Evolutionary conservation across 2,329 filamentous ascomycete species (phyloP), one percentile per base, ranked within the genome.

Genomic region (Alternaria incomplexa): DNA sequence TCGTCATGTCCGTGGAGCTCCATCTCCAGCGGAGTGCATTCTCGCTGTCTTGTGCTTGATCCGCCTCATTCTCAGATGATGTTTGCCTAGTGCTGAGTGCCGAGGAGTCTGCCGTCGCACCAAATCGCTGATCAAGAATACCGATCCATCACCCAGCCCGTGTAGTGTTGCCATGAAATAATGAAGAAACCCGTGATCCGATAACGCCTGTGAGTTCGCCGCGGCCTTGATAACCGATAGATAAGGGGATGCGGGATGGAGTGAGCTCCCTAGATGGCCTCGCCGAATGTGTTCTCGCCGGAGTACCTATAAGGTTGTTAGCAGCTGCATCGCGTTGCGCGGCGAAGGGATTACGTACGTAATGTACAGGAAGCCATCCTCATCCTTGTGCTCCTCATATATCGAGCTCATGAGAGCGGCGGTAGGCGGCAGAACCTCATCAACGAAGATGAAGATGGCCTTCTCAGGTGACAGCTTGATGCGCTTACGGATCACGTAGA

Each of bases 391-490:
- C 83, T 98, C 95, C 83, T 99, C 96, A 82, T 99, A 99, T 84
- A 99, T 98, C 82, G 92, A 96, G 86, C 93, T 97, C 96, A 99
- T 99, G 57, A 99, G 89, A 63, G 96, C 96, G 63, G 96, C 96
- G 9, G 96, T 98, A 3, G 96, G 96, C 55, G 96, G 96, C 60
- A 99, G 88, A 55, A 97, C 95, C 85, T 98, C 96, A 81, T 98
- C 95, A 79, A 99, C 96, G 84, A 98, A 99, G 88, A 99, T 98
- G 88, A 99, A 99, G 85, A 99, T 99, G 81, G 96, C 96, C 89
- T 99, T 99, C 87, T 99, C 96, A 30, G 96, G 96, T 58, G 93
- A 97, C 73, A 99, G 89, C 93, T 99, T 99, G 86, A 99, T 99
- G 79, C 96, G 92, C 89, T 99, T 99, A 82, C 96, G 93, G 84